Evolutionary conservation across 1,284 basidiomycete genomes (phyloP).

Genomic region (Paramarasmius palmivorus): DNA sequence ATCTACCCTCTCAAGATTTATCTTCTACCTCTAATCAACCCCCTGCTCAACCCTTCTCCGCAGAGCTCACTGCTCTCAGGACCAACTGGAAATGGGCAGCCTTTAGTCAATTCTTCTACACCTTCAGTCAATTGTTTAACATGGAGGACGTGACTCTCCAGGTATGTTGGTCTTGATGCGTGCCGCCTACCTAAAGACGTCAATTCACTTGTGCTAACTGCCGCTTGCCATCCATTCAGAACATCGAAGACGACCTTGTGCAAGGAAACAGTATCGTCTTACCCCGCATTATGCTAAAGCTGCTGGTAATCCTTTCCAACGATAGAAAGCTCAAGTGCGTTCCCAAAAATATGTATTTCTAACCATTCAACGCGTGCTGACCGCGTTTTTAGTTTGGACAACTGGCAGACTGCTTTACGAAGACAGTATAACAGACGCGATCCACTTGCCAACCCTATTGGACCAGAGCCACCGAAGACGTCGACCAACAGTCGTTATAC

Average conservation of each 20-base stretch:
- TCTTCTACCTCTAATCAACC: constrained; percentile 24
- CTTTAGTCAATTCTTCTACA: constrained; percentile 80
- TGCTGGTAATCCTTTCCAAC: constrained; percentile 73
- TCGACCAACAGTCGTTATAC: constrained; percentile 20
- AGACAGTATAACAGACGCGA: constrained; percentile 72
- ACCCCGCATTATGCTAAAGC: constrained; percentile 70
- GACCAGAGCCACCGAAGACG: constrained; percentile 45
- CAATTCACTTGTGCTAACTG: constrained; percentile 11
- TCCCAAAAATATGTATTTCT: constrained; percentile 16
- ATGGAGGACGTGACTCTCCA: constrained; percentile 63
- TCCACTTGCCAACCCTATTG: constrained; percentile 70
- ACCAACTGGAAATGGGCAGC: constrained; percentile 84
- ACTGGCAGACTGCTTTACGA: constrained; percentile 73
- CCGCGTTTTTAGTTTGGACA: constrained; percentile 52
- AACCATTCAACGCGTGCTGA: constrained; percentile 22
- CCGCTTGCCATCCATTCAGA: constrained; percentile 39
- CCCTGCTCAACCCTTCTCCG: constrained; percentile 36
- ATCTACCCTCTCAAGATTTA: constrained; percentile 18
- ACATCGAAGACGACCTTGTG: constrained; percentile 75
- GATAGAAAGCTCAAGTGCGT: constrained; percentile 79
- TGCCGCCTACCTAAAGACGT: constrained; percentile 9
- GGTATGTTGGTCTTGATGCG: constrained; percentile 50
- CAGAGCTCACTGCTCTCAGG: constrained; percentile 50
- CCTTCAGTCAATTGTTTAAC: constrained; percentile 66
- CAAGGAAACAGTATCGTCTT: constrained; percentile 59